Evolutionary conservation across 768 basidiomycete genomes (phyloP).

Genomic region (Crassisporium funariophilum): DNA sequence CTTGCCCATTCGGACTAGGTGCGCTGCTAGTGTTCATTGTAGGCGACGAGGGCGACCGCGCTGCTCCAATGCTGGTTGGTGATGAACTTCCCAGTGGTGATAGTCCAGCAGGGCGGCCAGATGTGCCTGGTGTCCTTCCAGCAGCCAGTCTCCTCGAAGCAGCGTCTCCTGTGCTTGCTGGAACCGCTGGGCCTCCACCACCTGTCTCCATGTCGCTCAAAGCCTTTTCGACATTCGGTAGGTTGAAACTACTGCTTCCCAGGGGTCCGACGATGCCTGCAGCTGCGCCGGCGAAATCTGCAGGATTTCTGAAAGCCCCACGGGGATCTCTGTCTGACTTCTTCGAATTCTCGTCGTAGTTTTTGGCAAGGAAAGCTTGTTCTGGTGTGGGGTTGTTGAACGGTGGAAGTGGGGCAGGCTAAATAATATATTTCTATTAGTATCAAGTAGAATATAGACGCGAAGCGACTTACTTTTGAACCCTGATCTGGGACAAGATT

Average conservation of each 20-base stretch:
- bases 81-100: slow-evolving; percentile 39
- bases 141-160: slow-evolving; percentile 27
- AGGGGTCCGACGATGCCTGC: slow-evolving; percentile 93
- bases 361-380: slow-evolving; percentile 86
- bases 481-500: slow-evolving; percentile 77
- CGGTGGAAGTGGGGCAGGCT: slow-evolving; percentile 70
- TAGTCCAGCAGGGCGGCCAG: slow-evolving; percentile 41
- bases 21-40: slow-evolving; percentile 22
- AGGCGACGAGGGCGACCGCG: slow-evolving; percentile 43
- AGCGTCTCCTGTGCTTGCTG: slow-evolving; percentile 21
- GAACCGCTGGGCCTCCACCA: slow-evolving; percentile 26
- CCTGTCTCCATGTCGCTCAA: slow-evolving; percentile 86
- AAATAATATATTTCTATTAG: slow-evolving; percentile 6
- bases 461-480: slow-evolving; percentile 54
- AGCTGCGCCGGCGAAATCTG: slow-evolving; percentile 54
- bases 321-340: slow-evolving; percentile 91
- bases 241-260: slow-evolving; percentile 79
- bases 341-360: slow-evolving; percentile 90
- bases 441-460: not conserved
- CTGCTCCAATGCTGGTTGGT: slow-evolving; percentile 27
- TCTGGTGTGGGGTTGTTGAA: slow-evolving; percentile 86
- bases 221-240: slow-evolving; percentile 88
- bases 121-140: slow-evolving; percentile 26
- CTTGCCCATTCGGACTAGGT: slow-evolving; percentile 29
- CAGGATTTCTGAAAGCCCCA: slow-evolving; percentile 79